Evolutionary conservation across 768 basidiomycete species (phyloP).

Genomic region (Cyathus striatus): DNA sequence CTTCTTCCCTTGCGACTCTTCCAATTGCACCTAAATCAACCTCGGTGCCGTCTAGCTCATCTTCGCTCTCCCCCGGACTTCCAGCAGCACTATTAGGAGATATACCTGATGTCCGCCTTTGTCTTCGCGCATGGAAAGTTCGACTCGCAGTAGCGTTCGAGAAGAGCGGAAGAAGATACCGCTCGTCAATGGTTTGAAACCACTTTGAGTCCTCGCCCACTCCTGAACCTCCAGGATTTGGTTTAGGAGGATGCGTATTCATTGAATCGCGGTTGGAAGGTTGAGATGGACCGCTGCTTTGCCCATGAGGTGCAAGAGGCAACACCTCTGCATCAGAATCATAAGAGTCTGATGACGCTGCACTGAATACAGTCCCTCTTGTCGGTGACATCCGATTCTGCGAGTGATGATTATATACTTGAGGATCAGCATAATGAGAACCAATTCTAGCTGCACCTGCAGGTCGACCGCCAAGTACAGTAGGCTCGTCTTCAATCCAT

Average conservation of each 20-base stretch:
- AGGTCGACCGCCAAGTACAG: neutral
- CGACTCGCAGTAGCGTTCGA: slow-evolving; percentile 88
- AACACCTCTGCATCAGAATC: slow-evolving; percentile 79
- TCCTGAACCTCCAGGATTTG: slow-evolving; percentile 10
- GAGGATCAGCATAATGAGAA: slow-evolving; percentile 39
- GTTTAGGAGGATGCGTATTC: slow-evolving; percentile 8
- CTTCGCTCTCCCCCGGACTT: slow-evolving; percentile 35
- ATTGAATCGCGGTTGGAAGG: slow-evolving; percentile 1
- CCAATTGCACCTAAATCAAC: slow-evolving; percentile 29
- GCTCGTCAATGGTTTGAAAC: slow-evolving; percentile 94
- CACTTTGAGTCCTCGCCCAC: slow-evolving; percentile 78
- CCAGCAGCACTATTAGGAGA: slow-evolving; percentile 19
- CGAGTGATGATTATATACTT: slow-evolving; percentile 59
- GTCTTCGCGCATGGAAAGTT: slow-evolving; percentile 76
- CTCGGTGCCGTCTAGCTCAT: slow-evolving; percentile 34
- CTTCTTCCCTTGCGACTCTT: slow-evolving; percentile 7
- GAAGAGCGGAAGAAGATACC: slow-evolving; percentile 89
- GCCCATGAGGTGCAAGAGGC: slow-evolving; percentile 59
- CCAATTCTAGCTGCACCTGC: slow-evolving; percentile 39
- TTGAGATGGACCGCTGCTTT: slow-evolving; percentile 9
- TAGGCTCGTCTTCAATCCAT: neutral
- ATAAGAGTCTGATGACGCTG: slow-evolving; percentile 69
- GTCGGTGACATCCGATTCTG: slow-evolving; percentile 12
- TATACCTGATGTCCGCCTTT: slow-evolving; percentile 37
- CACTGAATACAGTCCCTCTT: slow-evolving; percentile 48